These are phyloP conservation scores for Chaetomium cochliodes DNA, from an alignment of 495 filamentous ascomycete species.

Conservation along the genomic window DNA sequence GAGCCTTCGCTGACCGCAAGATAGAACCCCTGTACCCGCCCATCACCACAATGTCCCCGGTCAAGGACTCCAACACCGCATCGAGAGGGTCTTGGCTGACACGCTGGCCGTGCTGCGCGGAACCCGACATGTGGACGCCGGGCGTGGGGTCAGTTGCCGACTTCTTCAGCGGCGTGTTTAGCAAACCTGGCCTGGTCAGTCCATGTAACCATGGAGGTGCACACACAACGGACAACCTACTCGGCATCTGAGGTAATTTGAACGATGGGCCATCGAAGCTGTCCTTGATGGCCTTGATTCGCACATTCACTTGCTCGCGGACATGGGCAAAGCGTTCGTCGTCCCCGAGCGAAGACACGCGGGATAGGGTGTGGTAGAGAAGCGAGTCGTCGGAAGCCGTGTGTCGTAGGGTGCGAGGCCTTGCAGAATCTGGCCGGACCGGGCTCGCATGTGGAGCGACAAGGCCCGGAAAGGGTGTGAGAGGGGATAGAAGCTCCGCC, in stretches of 20 bases:
- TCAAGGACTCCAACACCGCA: conserved; percentile 65
- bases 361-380: conserved; percentile 64
- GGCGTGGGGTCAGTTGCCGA: conserved; percentile 22
- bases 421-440: conserved; percentile 25
- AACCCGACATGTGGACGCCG: conserved; percentile 14
- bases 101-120: conserved; percentile 24
- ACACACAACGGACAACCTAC: conserved; percentile 43
- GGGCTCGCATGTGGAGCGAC: conserved; percentile 32
- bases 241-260: conserved; percentile 63
- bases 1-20: conserved; percentile 77
- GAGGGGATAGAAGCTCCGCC: conserved; percentile 8
- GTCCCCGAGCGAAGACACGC: conserved; percentile 80
- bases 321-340: conserved; percentile 81
- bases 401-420: conserved; percentile 49
- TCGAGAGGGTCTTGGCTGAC: conserved; percentile 49
- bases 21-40: conserved; percentile 91
- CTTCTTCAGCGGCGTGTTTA: conserved; percentile 44
- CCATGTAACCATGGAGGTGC: conserved; percentile 19
- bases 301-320: conserved; percentile 75
- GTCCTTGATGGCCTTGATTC: conserved; percentile 89
- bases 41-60: conserved; percentile 83
- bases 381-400: conserved; percentile 76
- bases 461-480: not conserved
- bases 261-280: conserved; percentile 74
- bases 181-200: conserved; percentile 32